Conservation (phyloP, 257 asterid species). For the Craterostigma plantagineum region DNA sequence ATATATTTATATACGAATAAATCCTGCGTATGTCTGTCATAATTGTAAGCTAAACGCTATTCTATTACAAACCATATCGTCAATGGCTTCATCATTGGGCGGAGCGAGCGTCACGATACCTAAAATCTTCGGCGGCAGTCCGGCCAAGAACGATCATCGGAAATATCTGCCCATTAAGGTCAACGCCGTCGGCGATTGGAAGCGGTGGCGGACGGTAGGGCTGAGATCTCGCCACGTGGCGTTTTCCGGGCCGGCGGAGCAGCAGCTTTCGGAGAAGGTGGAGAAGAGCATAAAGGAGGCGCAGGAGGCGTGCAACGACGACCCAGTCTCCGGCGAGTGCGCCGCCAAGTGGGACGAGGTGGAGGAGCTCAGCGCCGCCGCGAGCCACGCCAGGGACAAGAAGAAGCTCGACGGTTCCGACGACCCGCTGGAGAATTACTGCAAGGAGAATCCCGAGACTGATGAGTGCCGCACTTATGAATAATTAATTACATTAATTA, state of each 20-base stretch:
- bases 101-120: no score
- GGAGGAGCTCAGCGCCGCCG: constrained; percentile 99
- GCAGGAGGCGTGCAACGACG: constrained; percentile 45
- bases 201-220: no score
- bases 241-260: constrained; percentile 17
- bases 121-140: no score
- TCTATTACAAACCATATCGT: no score
- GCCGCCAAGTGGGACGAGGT: constrained; percentile 98
- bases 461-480: constrained; percentile 91
- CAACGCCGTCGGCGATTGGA: no score
- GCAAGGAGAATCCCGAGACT: constrained; percentile 91
- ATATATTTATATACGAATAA: no score
- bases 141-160: no score
- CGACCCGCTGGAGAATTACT: constrained; percentile 58
- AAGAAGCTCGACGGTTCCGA: constrained; percentile 34
- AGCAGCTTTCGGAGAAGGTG: constrained; percentile 48
- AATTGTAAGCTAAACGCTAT: no score
- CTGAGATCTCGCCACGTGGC: no score
- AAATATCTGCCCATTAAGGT: no score
- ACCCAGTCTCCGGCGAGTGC: constrained; percentile 75
- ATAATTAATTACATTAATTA: constrained; percentile 20
- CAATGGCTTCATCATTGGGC: no score
- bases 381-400: constrained; percentile 78
- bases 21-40: no score
- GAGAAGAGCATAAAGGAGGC: constrained; percentile 79